phyloP scores from a whole-genome alignment of 495 filamentous ascomycete species.

The Symbiotaphrina buchneri region DNA sequence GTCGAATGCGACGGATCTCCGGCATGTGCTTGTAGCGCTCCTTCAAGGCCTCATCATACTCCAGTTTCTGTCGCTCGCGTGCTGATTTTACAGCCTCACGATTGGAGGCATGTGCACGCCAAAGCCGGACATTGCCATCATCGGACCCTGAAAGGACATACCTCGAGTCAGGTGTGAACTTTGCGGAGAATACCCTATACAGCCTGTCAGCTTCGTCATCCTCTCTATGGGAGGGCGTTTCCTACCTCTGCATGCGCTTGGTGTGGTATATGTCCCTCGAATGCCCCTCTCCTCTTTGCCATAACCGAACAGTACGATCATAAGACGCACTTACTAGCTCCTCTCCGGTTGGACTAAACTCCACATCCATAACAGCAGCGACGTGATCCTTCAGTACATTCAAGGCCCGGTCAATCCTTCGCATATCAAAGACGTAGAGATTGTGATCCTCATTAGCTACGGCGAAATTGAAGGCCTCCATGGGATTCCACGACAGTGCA shows the following conservation, averaged over 20 bases:
- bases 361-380: conserved; percentile 88
- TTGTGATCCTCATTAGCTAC: conserved; percentile 66
- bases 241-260: conserved; percentile 73
- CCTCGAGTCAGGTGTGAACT: conserved; percentile 70
- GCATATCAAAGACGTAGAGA: conserved; percentile 69
- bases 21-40: conserved; percentile 88
- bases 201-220: background rate
- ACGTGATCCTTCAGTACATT: conserved; percentile 96
- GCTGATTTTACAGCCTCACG: conserved; percentile 70
- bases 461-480: conserved; percentile 85
- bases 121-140: conserved; percentile 84
- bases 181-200: conserved; percentile 60
- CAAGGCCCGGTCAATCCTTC: conserved; percentile 56
- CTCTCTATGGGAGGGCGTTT: background rate
- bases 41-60: conserved; percentile 73
- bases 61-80: conserved; percentile 62
- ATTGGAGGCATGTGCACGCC: conserved; percentile 73
- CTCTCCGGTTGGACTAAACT: conserved; percentile 85
- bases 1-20: conserved; percentile 71
- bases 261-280: conserved; percentile 92
- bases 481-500: conserved; percentile 79
- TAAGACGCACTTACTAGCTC: conserved; percentile 84
- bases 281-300: conserved; percentile 58
- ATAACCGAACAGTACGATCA: conserved; percentile 60
- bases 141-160: conserved; percentile 75